Evolutionary conservation across 768 basidiomycete genomes (phyloP).

Genomic region (Cystobasidium tubakii): DNA sequence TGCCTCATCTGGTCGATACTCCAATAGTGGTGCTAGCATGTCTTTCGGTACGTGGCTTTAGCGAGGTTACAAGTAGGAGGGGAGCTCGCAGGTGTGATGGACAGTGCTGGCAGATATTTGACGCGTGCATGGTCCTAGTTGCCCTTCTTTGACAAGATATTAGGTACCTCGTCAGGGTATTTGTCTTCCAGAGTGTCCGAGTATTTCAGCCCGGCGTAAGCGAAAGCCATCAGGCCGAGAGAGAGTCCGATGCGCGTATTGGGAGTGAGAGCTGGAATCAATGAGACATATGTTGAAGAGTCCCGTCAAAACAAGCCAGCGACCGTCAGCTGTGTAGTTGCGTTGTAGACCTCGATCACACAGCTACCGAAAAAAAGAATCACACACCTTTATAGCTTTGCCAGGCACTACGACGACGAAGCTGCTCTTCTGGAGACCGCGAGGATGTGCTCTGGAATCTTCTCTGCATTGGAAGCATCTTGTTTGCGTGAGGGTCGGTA

Average conservation of each 20-base stretch:
- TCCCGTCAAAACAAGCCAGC: neutral
- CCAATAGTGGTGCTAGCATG: too few species aligned
- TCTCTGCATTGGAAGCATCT: neutral
- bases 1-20: too few species aligned
- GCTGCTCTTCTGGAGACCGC: conserved; percentile 19
- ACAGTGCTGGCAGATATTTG: too few species aligned
- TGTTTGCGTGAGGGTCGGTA: neutral
- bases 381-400: conserved; percentile 36
- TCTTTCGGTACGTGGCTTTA: too few species aligned
- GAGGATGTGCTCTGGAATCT: neutral
- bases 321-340: too few species aligned
- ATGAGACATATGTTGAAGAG: too few species aligned
- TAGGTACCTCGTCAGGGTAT: conserved; percentile 18
- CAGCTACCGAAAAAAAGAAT: neutral
- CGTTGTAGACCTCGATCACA: neutral
- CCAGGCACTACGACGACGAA: conserved; percentile 20
- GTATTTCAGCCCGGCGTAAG: conserved; percentile 22
- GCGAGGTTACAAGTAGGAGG: too few species aligned
- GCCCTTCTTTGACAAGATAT: neutral
- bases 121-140: neutral
- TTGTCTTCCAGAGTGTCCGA: conserved; percentile 26
- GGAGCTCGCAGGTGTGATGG: too few species aligned
- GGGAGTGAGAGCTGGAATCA: conserved; percentile 27
- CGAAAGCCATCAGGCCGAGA: conserved; percentile 19
- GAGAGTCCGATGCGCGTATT: conserved; percentile 30